Percentiles rank a stretch among this genome's conserved stretches.
Conservation (phyloP, 495 filamentous ascomycete genomes). For the Penicillium longicatenatum region DNA sequence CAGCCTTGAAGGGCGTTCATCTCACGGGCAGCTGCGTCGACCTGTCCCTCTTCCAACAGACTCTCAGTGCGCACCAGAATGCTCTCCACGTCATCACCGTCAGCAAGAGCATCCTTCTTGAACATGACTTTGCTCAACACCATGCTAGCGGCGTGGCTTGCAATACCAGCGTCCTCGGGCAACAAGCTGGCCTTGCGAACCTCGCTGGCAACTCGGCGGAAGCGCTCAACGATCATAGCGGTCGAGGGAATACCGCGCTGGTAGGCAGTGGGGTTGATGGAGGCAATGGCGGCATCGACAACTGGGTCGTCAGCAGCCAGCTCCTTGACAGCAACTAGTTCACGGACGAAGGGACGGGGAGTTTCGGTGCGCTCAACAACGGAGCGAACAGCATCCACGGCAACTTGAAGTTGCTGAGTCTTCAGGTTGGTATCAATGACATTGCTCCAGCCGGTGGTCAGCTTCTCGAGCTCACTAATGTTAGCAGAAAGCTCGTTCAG, state of each 20-base stretch:
- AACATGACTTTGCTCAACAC: conserved; percentile 90
- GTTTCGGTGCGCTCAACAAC: conserved; percentile 71
- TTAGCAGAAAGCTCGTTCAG: conserved; percentile 75
- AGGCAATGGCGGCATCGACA: conserved; percentile 86
- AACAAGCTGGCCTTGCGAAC: conserved; percentile 91
- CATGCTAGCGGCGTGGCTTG: conserved; percentile 86
- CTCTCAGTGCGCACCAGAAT: conserved; percentile 86
- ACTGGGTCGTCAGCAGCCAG: conserved; percentile 79
- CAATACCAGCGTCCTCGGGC: conserved; percentile 90
- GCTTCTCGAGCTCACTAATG: conserved; percentile 78
- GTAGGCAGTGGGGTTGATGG: conserved; percentile 92
- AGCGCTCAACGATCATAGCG: conserved; percentile 86
- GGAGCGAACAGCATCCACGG: conserved; percentile 87
- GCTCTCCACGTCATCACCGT: conserved; percentile 92
- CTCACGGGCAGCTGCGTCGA: conserved; percentile 90
- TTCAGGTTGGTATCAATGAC: conserved; percentile 87
- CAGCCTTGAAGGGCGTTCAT: conserved; percentile 91
- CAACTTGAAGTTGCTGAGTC: conserved; percentile 93
- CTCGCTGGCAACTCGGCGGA: conserved; percentile 90
- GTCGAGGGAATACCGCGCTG: conserved; percentile 85
- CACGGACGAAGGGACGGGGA: conserved; percentile 82
- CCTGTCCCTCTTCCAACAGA: conserved; percentile 83
- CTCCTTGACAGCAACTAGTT: conserved; percentile 93
- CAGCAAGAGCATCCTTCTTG: conserved; percentile 83
- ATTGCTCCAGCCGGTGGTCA: conserved; percentile 81